These are phyloP conservation scores for Dissophora ornata DNA, from an alignment of 192 early-diverging fungal species.

Conservation along the genomic window DNA sequence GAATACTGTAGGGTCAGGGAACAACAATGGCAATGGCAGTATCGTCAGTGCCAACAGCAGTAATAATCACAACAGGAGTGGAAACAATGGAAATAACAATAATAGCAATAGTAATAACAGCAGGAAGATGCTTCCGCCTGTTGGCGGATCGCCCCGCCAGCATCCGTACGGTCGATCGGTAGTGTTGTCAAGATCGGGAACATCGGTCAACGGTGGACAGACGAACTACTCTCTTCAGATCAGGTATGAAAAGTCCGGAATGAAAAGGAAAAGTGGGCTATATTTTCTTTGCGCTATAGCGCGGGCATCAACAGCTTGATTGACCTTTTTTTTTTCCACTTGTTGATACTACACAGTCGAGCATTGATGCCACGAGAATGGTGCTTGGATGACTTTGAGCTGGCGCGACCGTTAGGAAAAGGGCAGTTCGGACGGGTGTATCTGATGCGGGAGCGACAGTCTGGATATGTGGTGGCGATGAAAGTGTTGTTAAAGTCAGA, in stretches of 20 bases:
- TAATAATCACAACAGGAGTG: background rate
- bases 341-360: conserved; percentile 11
- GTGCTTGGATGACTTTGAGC: conserved; percentile 87
- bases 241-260: conserved; percentile 5
- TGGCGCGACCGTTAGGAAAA: conserved; percentile 87
- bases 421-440: conserved; percentile 99
- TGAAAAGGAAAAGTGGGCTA: no score
- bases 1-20: background rate
- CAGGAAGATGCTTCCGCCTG: conserved; percentile 39
- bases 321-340: background rate
- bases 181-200: conserved; percentile 7
- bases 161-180: conserved; percentile 44
- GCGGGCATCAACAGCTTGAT: no score
- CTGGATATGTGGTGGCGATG: conserved; percentile 90
- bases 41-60: background rate
- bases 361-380: conserved; percentile 52
- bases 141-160: conserved; percentile 27
- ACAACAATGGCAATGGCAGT: no score
- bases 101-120: no score
- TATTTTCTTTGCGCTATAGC: no score
- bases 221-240: background rate
- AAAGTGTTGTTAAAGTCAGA: conserved; percentile 92
- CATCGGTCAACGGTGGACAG: background rate
- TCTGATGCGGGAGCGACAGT: conserved; percentile 87
- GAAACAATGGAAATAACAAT: background rate